Conservation (phyloP, 2,329 filamentous ascomycete species). For the Fusarium metavorans region DNA sequence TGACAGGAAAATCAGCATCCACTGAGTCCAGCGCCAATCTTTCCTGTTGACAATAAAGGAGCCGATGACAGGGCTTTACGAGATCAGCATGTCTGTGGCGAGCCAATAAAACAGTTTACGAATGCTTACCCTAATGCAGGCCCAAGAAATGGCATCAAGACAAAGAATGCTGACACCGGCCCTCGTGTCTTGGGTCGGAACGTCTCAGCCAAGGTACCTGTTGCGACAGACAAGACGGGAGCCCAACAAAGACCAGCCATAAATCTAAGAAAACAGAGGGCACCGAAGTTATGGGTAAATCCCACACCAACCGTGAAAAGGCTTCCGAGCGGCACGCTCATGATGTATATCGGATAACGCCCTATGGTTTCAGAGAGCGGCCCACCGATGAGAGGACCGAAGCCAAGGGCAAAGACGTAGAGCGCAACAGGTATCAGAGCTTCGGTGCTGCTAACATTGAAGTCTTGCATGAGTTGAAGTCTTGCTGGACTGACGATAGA, state of each 20-base stretch:
- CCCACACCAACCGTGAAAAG: constrained; percentile 69
- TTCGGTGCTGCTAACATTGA: constrained; percentile 65
- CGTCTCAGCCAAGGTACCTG: constrained; percentile 63
- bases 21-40: constrained; percentile 67
- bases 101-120: no score
- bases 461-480: constrained; percentile 60
- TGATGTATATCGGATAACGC: constrained; percentile 63
- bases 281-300: constrained; percentile 61
- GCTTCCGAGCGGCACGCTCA: constrained; percentile 59
- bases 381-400: constrained; percentile 71
- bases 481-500: constrained; percentile 36
- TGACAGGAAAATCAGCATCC: constrained; percentile 61
- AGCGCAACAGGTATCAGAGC: constrained; percentile 69
- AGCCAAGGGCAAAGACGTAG: constrained; percentile 69
- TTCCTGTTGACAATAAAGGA: constrained; percentile 59
- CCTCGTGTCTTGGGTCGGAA: constrained; percentile 58
- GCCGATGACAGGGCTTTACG: constrained; percentile 59
- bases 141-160: constrained; percentile 65
- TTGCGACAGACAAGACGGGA: constrained; percentile 61
- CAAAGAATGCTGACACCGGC: constrained; percentile 57
- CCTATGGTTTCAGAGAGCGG: constrained; percentile 70
- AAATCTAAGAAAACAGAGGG: constrained; percentile 66
- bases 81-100: background rate
- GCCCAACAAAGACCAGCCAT: constrained; percentile 65
- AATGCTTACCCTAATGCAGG: constrained; percentile 61